Conservation (phyloP, 2,329 filamentous ascomycete genomes). For the Neofusicoccum cordaticola region DNA sequence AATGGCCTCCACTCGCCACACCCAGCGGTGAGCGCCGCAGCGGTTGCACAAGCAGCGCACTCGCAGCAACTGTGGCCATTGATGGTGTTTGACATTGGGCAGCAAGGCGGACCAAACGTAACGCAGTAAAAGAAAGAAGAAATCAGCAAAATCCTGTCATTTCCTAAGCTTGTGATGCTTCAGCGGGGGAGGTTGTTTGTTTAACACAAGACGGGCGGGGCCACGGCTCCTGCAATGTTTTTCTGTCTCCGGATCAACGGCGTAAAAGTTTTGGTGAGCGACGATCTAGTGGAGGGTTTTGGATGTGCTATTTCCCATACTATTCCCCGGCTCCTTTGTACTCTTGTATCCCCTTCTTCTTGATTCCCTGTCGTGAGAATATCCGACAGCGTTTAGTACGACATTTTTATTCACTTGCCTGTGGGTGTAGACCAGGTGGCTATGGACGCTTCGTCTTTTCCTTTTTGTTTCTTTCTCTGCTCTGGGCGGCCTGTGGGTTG, state of each 20-base stretch:
- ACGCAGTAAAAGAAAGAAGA: background rate
- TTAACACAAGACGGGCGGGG: background rate
- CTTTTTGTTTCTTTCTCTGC: background rate
- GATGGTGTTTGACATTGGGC: constrained; percentile 18
- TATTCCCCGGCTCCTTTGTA: background rate
- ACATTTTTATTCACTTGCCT: background rate
- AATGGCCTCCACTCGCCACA: constrained; percentile 8
- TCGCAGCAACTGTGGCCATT: constrained; percentile 18
- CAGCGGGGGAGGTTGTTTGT: background rate
- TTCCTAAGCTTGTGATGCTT: background rate
- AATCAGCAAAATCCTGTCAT: background rate
- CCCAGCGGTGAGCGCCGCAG: constrained; percentile 16
- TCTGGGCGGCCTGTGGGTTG: background rate
- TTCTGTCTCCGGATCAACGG: background rate
- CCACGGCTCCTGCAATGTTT: background rate
- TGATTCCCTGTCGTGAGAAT: background rate
- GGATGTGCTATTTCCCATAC: background rate
- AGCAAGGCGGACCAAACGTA: background rate
- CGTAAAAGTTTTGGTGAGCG: constrained; percentile 5
- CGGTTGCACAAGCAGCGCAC: constrained; percentile 14
- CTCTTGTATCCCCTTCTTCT: background rate
- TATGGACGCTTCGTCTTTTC: background rate
- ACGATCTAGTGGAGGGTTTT: background rate
- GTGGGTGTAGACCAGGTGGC: background rate
- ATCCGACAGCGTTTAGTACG: background rate